Base-by-base conservation (phyloP, 768 basidiomycete species). In the Roridomyces roridus region DNA sequence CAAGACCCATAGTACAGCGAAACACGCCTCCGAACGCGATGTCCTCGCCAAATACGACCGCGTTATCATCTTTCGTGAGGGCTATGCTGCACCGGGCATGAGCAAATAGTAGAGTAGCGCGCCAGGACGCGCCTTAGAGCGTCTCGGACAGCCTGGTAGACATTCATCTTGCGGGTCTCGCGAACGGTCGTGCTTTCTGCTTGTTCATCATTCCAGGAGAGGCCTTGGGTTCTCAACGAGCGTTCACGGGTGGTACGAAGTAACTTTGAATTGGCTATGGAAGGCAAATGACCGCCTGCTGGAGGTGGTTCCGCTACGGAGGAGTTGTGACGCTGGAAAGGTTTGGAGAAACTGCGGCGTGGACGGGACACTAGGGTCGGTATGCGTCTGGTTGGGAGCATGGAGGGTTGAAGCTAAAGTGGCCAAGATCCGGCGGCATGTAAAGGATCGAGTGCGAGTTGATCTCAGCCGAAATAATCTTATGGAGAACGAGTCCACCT, bases 1-100 rank as follows among this genome's bases (percentile, higher is more conserved):
- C 88, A 42, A 96, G 83, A 24, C 95, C 95, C 89, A 94, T 92
- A 0, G 92, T 94, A 64, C 94, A 96, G 55, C 95, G 82, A 66
- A 98, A 98, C 14, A 98, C 95, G 4, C 95, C 95, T 11, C 95
- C 95, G 63, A 96, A 97, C 0, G 89, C 91, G 43, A 98, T 93
- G 60, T 94, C 92, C 67, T 91, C 88, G 7, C 95, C 95, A 65
- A 97, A 97, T 0, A 97, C 87, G 5, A 96, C 86, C 2, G 96
- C 88, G 48, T 77, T 89, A 48, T 93, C 91, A 66, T 98, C 94
- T 67, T 92, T 94, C 26, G 82, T 76, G 18, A 98, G 73, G 5
- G 92, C 91, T 56, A 91, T 93, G 54, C 93, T 93, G 48, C 9
- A 42, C 49, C 56, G n/a, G 35, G 35, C 37, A 18, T 18, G 50